phyloP scores from a whole-genome alignment of 352 stramenopile species.

The Phytophthora pistaciae region DNA sequence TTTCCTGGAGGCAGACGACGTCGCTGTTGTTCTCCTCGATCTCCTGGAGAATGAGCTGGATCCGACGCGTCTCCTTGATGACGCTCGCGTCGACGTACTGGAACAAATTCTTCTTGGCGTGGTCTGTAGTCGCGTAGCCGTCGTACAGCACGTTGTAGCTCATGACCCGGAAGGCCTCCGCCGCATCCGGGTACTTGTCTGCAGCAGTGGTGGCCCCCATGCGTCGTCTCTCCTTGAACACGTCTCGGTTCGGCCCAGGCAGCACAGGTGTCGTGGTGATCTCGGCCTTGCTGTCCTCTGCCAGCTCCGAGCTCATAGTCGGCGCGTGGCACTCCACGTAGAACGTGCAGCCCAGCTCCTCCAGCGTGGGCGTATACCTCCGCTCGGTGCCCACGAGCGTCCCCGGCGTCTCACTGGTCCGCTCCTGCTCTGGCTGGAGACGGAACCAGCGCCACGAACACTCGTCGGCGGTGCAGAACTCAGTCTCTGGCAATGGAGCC shows the following conservation, averaged over 20 bases:
- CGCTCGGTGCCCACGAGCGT: conserved; percentile 29
- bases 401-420: not conserved
- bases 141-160: conserved; percentile 86
- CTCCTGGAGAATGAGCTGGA: conserved; percentile 81
- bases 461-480: conserved; percentile 72
- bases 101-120: conserved; percentile 69
- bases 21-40: conserved; percentile 71
- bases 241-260: conserved; percentile 54
- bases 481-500: conserved; percentile 53
- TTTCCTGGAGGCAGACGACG: conserved; percentile 81
- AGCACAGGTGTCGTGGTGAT: conserved; percentile 48
- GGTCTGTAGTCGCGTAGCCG: conserved; percentile 71
- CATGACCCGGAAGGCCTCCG: conserved; percentile 74
- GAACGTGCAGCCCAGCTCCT: conserved; percentile 58
- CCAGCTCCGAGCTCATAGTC: conserved; percentile 35
- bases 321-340: conserved; percentile 67
- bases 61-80: conserved; percentile 72
- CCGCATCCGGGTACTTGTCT: conserved; percentile 15
- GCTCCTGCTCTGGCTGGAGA: conserved; percentile 20
- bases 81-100: conserved; percentile 54
- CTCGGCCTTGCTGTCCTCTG: conserved; percentile 44
- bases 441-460: conserved; percentile 76
- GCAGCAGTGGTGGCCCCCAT: conserved; percentile 23
- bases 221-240: conserved; percentile 54
- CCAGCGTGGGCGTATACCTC: conserved; percentile 49